These are phyloP conservation scores for Neofusicoccum umdonicola DNA, from an alignment of 2,329 filamentous ascomycete species.

Conservation along the genomic window DNA sequence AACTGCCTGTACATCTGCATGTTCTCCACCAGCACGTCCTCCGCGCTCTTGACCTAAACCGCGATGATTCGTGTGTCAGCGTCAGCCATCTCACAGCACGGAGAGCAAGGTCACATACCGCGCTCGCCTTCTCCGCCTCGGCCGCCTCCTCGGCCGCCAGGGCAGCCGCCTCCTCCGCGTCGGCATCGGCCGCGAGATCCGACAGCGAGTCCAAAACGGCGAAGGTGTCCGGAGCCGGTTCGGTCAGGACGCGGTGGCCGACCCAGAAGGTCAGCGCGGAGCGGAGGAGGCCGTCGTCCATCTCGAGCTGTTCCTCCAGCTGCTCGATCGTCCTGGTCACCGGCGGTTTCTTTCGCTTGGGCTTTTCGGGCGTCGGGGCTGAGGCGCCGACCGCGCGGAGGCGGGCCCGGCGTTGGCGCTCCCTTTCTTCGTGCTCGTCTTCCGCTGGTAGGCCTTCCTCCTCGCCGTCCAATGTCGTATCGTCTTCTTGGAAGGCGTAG, in stretches of 20 bases:
- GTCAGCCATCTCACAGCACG: too few relatives aligned
- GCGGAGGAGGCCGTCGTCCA: conserved; percentile 70
- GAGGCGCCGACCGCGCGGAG: conserved; percentile 36
- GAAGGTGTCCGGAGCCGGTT: conserved; percentile 51
- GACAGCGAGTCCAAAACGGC: conserved; percentile 62
- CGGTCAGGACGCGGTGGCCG: conserved; percentile 61
- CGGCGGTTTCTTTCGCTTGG: neutral
- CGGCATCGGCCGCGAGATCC: conserved; percentile 20
- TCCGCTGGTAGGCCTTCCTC: neutral
- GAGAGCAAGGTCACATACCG: too few relatives aligned
- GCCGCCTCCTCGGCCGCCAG: conserved; percentile 36
- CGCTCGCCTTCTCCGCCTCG: conserved; percentile 32
- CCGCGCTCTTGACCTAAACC: conserved; percentile 43
- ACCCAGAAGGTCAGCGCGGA: conserved; percentile 70
- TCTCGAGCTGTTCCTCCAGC: conserved; percentile 58
- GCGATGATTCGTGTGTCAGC: too few relatives aligned
- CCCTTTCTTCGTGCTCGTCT: conserved; percentile 19
- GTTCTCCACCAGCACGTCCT: conserved; percentile 64
- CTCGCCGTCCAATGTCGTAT: conserved; percentile 26
- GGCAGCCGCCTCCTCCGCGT: conserved; percentile 34
- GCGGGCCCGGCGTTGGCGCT: conserved; percentile 22
- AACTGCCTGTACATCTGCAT: conserved; percentile 84
- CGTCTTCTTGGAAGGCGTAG: conserved; percentile 67
- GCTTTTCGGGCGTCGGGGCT: conserved; percentile 20
- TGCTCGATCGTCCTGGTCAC: conserved; percentile 43